Conservation (phyloP, 2,329 filamentous ascomycete species). For the Xylaria sp. region DNA sequence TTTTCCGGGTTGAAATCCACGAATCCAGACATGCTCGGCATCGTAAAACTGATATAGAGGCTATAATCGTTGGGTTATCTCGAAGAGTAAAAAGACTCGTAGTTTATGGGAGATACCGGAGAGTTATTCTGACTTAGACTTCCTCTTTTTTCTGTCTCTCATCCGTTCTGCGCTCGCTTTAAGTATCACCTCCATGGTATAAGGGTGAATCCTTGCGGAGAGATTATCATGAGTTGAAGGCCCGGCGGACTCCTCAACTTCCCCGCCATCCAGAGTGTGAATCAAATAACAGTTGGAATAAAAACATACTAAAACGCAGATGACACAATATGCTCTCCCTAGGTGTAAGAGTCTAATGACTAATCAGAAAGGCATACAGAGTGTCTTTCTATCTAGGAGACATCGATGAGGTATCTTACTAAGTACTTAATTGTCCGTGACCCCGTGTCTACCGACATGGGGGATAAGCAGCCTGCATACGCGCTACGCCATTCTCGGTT, state of each 20-base stretch:
- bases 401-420: too few species aligned
- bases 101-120: too few species aligned
- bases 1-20: slow-evolving; percentile 47
- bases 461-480: slow-evolving; percentile 46
- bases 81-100: background rate
- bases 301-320: too few species aligned
- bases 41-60: background rate
- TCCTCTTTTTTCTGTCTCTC: background rate
- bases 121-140: background rate
- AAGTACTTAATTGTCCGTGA: too few species aligned
- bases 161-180: background rate
- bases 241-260: background rate
- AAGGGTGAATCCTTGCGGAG: background rate
- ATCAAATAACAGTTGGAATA: background rate
- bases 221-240: background rate
- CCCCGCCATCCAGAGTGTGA: background rate
- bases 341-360: too few species aligned
- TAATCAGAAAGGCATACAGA: too few species aligned
- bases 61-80: background rate
- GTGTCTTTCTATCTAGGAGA: background rate
- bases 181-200: background rate
- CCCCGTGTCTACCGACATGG: slow-evolving; percentile 28
- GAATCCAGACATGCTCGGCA: slow-evolving; percentile 38
- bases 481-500: background rate
- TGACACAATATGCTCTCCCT: too few species aligned